phyloP scores from a whole-genome alignment of 306 rosid genomes.

The Luffa aegyptiaca region DNA sequence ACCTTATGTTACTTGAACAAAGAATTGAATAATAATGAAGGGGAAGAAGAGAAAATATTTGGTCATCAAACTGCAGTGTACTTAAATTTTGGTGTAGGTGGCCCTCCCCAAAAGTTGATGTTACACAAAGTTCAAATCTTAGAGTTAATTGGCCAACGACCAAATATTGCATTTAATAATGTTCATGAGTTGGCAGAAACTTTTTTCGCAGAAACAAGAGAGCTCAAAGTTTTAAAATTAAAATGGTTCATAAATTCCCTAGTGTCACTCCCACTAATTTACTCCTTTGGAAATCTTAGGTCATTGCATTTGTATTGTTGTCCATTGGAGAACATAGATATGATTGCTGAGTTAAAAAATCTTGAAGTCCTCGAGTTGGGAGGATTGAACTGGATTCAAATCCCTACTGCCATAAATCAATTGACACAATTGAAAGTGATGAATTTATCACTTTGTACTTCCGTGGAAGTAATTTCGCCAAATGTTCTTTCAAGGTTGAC shows the following conservation, averaged over 20 bases:
- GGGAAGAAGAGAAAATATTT: background rate
- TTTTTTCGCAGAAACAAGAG: background rate
- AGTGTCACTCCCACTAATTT: background rate
- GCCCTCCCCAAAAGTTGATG: background rate
- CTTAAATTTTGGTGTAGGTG: background rate
- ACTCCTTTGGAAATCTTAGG: background rate
- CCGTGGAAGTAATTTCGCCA: background rate
- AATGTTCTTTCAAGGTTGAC: slow-evolving; percentile 8
- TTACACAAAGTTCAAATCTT: background rate
- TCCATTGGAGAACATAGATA: background rate
- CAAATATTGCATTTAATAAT: too few relatives aligned
- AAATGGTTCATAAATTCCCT: too few relatives aligned
- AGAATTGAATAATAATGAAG: background rate
- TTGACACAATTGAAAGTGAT: slow-evolving; percentile 1
- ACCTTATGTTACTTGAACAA: too few relatives aligned
- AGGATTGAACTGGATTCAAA: background rate
- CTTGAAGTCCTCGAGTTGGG: background rate
- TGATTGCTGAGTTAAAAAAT: slow-evolving; percentile 12
- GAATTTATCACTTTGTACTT: background rate
- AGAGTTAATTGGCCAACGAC: too few relatives aligned
- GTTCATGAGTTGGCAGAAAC: background rate
- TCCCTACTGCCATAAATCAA: background rate
- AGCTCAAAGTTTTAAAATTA: background rate
- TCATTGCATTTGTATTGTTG: background rate
- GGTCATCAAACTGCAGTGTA: background rate